Conservation (phyloP, 257 asterid species). For the Nicotiana otophora region DNA sequence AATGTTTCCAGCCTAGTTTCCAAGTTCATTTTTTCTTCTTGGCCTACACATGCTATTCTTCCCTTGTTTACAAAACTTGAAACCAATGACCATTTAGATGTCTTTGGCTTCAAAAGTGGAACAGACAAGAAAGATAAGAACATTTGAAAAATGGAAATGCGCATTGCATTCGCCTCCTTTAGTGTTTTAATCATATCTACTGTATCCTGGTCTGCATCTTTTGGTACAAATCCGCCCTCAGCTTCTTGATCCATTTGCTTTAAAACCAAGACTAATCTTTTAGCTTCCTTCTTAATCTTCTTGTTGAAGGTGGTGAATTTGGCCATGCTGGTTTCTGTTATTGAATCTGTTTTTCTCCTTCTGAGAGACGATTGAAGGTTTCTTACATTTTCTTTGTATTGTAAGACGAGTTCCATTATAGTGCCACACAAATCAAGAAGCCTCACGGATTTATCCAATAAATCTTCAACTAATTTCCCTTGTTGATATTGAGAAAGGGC, state of each 20-base stretch:
- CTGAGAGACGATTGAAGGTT: constrained; percentile 24
- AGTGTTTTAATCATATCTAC: constrained; percentile 16
- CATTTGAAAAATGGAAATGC: constrained; percentile 17
- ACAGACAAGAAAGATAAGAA: constrained; percentile 13
- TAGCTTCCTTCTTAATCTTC: constrained; percentile 21
- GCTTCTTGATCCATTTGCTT: constrained; percentile 20
- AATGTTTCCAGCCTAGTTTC: not conserved
- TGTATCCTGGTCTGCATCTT: constrained; percentile 20
- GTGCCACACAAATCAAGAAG: constrained; percentile 21
- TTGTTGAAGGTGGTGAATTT: not conserved
- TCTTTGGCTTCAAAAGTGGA: constrained; percentile 19
- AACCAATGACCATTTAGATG: constrained; percentile 27
- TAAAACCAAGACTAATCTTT: constrained; percentile 13
- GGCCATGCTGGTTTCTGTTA: constrained; percentile 4
- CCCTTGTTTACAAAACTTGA: constrained; percentile 22
- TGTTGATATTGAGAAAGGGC: constrained; percentile 11
- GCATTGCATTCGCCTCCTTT: constrained; percentile 18
- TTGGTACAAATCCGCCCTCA: not conserved
- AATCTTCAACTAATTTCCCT: constrained; percentile 14
- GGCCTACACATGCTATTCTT: constrained; percentile 1
- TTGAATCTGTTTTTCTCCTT: constrained; percentile 20
- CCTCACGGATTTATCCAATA: constrained; percentile 19
- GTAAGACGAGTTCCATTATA: constrained; percentile 15
- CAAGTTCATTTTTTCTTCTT: constrained; percentile 2
- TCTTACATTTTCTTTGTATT: constrained; percentile 18